Evolutionary conservation across 768 basidiomycete genomes (phyloP).

Genomic region (Neoboletus brunneissimus): DNA sequence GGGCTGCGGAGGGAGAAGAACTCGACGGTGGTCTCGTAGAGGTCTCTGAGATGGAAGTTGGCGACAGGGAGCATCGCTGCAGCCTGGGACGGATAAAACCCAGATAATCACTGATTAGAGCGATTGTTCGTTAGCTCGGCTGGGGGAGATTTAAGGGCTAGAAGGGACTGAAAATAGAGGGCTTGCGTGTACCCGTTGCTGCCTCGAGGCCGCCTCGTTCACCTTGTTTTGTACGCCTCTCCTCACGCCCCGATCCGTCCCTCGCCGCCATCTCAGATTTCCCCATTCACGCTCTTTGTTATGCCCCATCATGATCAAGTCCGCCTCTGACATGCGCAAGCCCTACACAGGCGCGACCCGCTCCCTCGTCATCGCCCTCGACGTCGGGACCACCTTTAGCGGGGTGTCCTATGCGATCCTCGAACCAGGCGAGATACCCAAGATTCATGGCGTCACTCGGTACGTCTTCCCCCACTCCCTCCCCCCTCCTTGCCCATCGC

Average conservation of each 20-base stretch:
- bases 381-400: conserved; percentile 81
- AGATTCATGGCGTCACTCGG: conserved; percentile 80
- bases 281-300: neutral
- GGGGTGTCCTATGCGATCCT: conserved; percentile 83
- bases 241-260: neutral
- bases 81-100: conserved; percentile 31
- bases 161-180: neutral
- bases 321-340: conserved; percentile 63
- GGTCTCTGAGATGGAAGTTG: conserved; percentile 44
- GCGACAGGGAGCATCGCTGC: conserved; percentile 44
- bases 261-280: neutral
- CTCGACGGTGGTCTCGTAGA: conserved; percentile 57
- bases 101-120: conserved; percentile 37
- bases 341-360: conserved; percentile 64
- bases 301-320: conserved; percentile 41
- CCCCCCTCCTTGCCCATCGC: conserved; percentile 10
- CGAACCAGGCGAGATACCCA: conserved; percentile 76
- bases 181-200: conserved; percentile 20
- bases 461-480: conserved; percentile 27
- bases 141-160: conserved; percentile 6
- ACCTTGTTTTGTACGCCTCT: neutral
- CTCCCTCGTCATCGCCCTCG: conserved; percentile 74
- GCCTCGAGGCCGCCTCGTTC: conserved; percentile 18
- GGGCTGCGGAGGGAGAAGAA: conserved; percentile 52
- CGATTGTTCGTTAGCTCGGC: conserved; percentile 9